Evolutionary conservation across 140 eudicot genomes (phyloP), one percentile per base, ranked within the genome.

Genomic region (Stevia rebaudiana): DNA sequence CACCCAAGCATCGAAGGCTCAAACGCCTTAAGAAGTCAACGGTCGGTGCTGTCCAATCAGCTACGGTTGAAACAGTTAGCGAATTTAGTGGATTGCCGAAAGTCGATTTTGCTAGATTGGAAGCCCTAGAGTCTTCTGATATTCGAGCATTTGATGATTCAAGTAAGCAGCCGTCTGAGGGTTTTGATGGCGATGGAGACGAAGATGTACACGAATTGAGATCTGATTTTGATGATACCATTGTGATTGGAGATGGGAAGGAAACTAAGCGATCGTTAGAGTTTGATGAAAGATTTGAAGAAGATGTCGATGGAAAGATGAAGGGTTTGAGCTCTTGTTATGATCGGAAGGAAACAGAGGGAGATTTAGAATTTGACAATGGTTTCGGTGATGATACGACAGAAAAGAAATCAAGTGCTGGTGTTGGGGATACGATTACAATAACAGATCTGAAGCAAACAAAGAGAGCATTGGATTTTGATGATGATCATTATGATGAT

Each of bases 1-100:
- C 80, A 3, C 64, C 67, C 40, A 78, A 80, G 16, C 73, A 25
- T 33, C 81, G 77, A n/a, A 65, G 81, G 57, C 88, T 89, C 76
- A 86, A 86, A 73, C 86, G 92, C 65, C 62, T 86, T 19, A 83
- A 84, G 70, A 84, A 84, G 53, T 51, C 74, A 0, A n/a, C 18
- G 12, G 50, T 1, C 16, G 70, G 5, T 28, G 10, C 31, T 2
- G 61, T 51, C 39, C 65, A 51, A n/a, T 19, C 75, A 6, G 50
- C 23, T 1, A 61, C 24, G 3, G 31, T 31, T 4, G 67, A 77
- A 65, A 44, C 71, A 6, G 47, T 43, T 3, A 61, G 1, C 35
- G 74, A 71, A 5, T 47, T 59, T 0, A 22, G 50, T 67, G 65
- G 73, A 10, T 40, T 62, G 24, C 77, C 68, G 0, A 12, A 10